Base-by-base conservation (phyloP, 2,329 filamentous ascomycete species). In the Ophiostoma novo-ulmi region DNA sequence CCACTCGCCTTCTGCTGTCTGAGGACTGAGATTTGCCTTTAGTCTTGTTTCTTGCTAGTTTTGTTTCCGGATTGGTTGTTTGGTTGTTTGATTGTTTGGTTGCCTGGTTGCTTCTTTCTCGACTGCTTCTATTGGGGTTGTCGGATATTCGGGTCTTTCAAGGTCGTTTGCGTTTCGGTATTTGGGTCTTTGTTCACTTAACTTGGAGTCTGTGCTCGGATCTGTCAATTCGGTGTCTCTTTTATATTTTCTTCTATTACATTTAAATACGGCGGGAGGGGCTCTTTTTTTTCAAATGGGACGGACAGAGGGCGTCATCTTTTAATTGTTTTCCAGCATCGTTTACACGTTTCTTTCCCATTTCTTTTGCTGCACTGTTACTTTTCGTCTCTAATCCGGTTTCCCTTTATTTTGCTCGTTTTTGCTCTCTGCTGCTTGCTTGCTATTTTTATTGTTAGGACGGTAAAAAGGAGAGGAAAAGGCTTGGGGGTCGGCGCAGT, bases 181-280 rank as follows among this genome's bases (percentile, higher is more conserved):
- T 63, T 35, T 63, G 58, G 58, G 58, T 63, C 58, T 63, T 35
- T 63, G 58, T 63, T 63, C 13, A 35, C 58, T 31, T 63, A 26
- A 36, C 58, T 35, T 63, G 58, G 58, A 63, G 58, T 63, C 58
- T 63, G 58, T 63, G 58, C 58, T 63, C 26, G 58, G 58, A 63
- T 63, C 58, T 63, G 58, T 26, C 58, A 63, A 35, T 63, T 63
- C 26, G 58, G 58, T 63, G 58, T 63, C 58, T 58, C 8, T 58
- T 63, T 63, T 36, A 11, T 17, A 35, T 13, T 63, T 63, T 17
- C 7, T 14, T 61, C 26, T 63, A 35, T 31, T 8, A 63, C 58
- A 63, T 31, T 61, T 13, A 63, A 63, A 35, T 35, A 63, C 58
- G 58, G 58, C 5, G 58, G 58, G 58, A 17, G 58, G 58, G 58